Base-by-base conservation (phyloP, 2,329 filamentous ascomycete species). In the Penicillium griseofulvum region DNA sequence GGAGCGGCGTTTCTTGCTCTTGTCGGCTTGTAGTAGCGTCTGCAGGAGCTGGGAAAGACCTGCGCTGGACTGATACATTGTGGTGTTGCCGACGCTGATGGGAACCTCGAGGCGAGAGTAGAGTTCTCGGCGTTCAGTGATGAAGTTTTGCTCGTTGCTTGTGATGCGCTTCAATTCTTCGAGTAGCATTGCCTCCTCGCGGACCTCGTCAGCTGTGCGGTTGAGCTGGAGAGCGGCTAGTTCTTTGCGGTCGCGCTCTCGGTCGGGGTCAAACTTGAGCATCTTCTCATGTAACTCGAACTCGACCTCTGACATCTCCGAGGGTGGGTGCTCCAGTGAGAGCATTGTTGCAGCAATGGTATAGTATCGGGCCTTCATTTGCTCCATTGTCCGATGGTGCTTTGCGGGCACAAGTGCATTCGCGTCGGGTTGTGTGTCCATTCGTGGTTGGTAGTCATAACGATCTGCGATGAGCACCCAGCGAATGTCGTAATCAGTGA, bases 401-500 rank as follows among this genome's bases (percentile, higher is more conserved):
- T 71, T 73, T 19, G 69, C 67, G 2, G 74, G 64, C 7, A 74
- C 71, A 24, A 75, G 64, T 17, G 72, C 72, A 24, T 63, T 71
- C 33, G 64, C 56, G 43, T 70, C 66, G 11, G 62, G 57, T 48
- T 71, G 66, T 10, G 61, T 55, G 22, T 70, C 64, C 19, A 67
- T 58, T 17, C 64, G 67, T 2, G 69, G 66, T 56, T 74, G 70
- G 54, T 69, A 96, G 51, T 96, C 90, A 76, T 97, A 99, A 55
- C 93, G 89, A 72, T 99, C 94, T 80, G 88, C 90, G 57, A 99
- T 90, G 16, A 97, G 73, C 4, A 93, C 83, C 91, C 94, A 99
- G 63, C 94, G 87, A 57, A 96, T 81, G 68, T 96, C 91, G 68
- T 87, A 96, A 44, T 92, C 88, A 54, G 82, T 82, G 14, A 85